Conservation (phyloP, 257 asterid genomes). For the Nicotiana sylvestris region DNA sequence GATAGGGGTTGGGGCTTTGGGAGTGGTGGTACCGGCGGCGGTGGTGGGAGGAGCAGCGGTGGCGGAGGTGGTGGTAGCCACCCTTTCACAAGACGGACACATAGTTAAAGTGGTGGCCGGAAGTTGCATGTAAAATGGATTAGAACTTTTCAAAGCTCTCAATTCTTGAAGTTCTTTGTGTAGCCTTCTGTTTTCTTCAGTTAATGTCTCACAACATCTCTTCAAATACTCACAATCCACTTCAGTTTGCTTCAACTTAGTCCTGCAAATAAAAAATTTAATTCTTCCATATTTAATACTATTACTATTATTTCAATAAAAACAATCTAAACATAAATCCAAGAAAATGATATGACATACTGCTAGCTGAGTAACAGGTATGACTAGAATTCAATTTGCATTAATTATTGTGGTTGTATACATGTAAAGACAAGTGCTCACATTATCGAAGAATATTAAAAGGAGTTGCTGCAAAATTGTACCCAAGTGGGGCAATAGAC, state of each 20-base stretch:
- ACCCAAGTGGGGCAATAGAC: conserved; percentile 1
- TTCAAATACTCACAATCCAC: conserved; percentile 86
- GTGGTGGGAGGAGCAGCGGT: conserved; percentile 6
- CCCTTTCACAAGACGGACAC: conserved; percentile 92
- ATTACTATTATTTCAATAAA: background rate
- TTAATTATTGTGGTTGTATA: conserved; percentile 10
- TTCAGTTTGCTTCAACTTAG: conserved; percentile 85
- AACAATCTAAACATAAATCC: background rate
- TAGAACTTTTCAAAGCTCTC: conserved; percentile 63
- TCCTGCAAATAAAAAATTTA: conserved; percentile 32
- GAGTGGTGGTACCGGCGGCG: background rate
- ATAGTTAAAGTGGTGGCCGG: conserved; percentile 87
- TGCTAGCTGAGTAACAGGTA: background rate
- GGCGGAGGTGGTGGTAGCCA: conserved; percentile 41
- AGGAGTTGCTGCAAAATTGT: background rate
- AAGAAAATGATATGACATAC: background rate
- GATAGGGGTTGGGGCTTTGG: background rate
- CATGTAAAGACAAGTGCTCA: background rate
- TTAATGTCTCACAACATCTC: conserved; percentile 69
- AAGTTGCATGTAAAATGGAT: conserved; percentile 63
- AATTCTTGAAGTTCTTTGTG: conserved; percentile 73
- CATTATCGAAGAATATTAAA: conserved; percentile 9
- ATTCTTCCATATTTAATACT: background rate
- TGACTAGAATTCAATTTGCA: background rate
- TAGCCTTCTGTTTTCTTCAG: conserved; percentile 64